Evolutionary conservation across 139 green algal species (phyloP).

Genomic region (Closterium sp.): DNA sequence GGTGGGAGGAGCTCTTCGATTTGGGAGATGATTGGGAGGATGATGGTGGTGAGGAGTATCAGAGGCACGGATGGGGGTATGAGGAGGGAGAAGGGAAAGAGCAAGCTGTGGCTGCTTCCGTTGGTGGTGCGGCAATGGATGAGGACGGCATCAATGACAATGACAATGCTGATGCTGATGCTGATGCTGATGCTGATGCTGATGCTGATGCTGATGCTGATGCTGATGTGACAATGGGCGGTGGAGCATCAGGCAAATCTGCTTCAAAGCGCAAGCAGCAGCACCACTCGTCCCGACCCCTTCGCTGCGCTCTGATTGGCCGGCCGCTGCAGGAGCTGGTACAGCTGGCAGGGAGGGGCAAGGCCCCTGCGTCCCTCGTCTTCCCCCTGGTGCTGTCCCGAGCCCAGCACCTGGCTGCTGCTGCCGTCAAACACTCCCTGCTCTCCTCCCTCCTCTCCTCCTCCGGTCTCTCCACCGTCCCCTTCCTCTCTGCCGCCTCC

Average conservation of each 20-base stretch:
- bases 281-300: background rate
- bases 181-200: too few species aligned
- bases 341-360: background rate
- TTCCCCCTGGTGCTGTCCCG: background rate
- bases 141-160: background rate
- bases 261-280: background rate
- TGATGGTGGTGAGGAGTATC: background rate
- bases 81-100: background rate
- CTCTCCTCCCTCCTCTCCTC: background rate
- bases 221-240: background rate
- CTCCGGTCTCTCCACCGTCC: background rate
- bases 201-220: background rate
- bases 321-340: background rate
- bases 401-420: background rate
- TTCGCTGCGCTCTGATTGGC: background rate
- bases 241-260: background rate
- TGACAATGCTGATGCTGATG: too few species aligned
- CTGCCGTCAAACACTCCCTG: background rate
- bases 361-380: background rate
- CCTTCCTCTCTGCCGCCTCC: background rate
- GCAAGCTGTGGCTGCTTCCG: background rate
- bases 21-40: background rate
- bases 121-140: background rate
- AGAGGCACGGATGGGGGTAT: background rate
- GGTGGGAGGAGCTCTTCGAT: background rate